Conservation (phyloP, 2,329 filamentous ascomycete species). For the Arthrobotrys musiformis region DNA sequence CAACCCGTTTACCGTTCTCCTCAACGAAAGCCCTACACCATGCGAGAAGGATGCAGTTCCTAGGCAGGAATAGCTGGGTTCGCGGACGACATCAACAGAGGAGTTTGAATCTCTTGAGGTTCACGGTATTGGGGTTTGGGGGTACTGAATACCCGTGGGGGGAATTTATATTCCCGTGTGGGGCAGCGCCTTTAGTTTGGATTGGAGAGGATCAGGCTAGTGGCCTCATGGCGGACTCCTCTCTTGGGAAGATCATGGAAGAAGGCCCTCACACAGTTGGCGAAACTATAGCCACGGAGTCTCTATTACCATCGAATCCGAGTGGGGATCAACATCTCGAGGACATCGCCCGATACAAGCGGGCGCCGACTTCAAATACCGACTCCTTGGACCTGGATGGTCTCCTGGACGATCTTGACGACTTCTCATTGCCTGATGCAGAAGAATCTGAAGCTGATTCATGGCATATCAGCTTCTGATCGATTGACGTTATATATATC, state of each 20-base stretch:
- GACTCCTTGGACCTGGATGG: conserved; percentile 13
- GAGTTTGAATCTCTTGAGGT: conserved; percentile 37
- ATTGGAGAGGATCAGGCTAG: neutral
- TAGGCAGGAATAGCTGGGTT: conserved; percentile 45
- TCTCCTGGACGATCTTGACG: conserved; percentile 37
- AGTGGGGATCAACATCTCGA: conserved; percentile 19
- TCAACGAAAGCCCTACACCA: conserved; percentile 46
- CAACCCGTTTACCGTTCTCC: conserved; percentile 39
- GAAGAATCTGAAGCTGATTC: conserved; percentile 34
- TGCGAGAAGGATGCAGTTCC: conserved; percentile 47
- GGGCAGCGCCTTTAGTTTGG: neutral
- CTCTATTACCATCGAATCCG: conserved; percentile 10
- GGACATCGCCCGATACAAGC: conserved; percentile 42
- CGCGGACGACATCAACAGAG: conserved; percentile 22
- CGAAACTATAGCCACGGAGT: neutral
- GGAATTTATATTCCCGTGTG: conserved; percentile 14
- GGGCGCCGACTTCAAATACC: conserved; percentile 9
- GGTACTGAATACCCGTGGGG: conserved; percentile 14
- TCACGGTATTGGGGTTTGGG: conserved; percentile 32
- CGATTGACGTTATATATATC: too few species aligned
- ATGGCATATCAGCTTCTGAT: conserved; percentile 48
- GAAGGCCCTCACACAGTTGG: conserved; percentile 12
- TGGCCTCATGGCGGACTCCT: conserved; percentile 10
- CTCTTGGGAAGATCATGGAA: conserved; percentile 2
- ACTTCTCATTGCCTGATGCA: conserved; percentile 37